phyloP scores from a whole-genome alignment of 768 basidiomycete genomes.

The Boletales sp. region DNA sequence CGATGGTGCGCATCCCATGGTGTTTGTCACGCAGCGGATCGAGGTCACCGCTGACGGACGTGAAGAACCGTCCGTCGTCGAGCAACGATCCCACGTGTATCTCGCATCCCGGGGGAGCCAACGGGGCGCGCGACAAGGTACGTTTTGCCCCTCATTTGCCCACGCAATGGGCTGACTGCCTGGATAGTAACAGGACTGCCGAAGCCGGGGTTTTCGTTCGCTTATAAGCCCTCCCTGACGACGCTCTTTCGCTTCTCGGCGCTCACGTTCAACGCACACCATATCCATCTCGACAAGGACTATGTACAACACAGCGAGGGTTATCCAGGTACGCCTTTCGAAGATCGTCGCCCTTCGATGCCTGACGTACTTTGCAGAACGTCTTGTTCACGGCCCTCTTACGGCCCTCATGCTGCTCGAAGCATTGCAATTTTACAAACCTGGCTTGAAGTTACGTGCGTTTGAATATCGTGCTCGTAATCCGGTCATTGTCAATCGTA shows the following conservation, averaged over 20 bases:
- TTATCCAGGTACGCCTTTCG: constrained; percentile 51
- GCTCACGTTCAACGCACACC: constrained; percentile 81
- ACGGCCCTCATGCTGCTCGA: constrained; percentile 80
- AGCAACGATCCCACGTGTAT: constrained; percentile 72
- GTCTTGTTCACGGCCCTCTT: constrained; percentile 82
- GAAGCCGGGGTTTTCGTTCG: constrained; percentile 55
- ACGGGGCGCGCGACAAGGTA: constrained; percentile 44
- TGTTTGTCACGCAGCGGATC: constrained; percentile 70
- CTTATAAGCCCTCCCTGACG: constrained; percentile 61
- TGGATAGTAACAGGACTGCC: constrained; percentile 50
- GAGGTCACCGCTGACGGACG: constrained; percentile 45
- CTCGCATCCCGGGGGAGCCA: constrained; percentile 31
- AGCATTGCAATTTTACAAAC: constrained; percentile 46
- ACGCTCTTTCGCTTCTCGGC: constrained; percentile 86
- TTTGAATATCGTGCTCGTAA: constrained; percentile 74
- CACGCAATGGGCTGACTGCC: background rate
- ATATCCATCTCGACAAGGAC: constrained; percentile 78
- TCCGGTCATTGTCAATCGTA: constrained; percentile 53
- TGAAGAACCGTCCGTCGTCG: constrained; percentile 46
- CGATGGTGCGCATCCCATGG: constrained; percentile 57
- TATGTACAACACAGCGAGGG: constrained; percentile 67
- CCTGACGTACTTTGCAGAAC: constrained; percentile 41
- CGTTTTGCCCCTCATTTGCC: background rate
- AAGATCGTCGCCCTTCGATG: background rate
- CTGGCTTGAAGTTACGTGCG: constrained; percentile 40